Evolutionary conservation across 495 filamentous ascomycete genomes (phyloP), one percentile per base, ranked within the genome.

Genomic region (Neurospora terricola): DNA sequence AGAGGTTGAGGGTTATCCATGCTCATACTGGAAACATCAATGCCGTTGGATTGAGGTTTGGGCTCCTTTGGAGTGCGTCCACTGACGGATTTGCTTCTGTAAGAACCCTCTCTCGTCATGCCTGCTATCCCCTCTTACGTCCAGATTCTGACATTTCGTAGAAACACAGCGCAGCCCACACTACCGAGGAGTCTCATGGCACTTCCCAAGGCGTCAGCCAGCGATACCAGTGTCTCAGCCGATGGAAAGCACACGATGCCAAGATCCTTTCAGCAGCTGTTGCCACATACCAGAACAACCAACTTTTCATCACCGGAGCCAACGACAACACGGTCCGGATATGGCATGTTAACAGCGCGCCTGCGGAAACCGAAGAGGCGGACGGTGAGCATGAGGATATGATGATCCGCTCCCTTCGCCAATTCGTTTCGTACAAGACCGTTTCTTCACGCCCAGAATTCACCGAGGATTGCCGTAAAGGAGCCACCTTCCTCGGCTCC

Each of bases 261-360:
- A 90, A 93, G 39, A 91, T 97, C 72, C 86, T 98, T 30, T 92
- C 96, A n/a, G 97, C 96, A 1, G 91, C 91, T 5, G 86, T 91
- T 21, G 90, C 91, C 0, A 87, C 82, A 2, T 86, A 89, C 73
- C 86, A 91, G 11, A 88, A 88, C 23, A 88, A 91, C 69, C 87
- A 90, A 38, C 87, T 96, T 3, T 97, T 92, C 78, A 92, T 97
- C 69, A 97, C 96, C 1, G 96, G 96, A n/a, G 94, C 93, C 43
- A 98, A 96, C 75, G 96, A 99, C 78, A 91, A 93, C 78, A 91
- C 88, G 2, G 88, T 98, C 70, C 90, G 92, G 2, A 88, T 98
- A 37, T 98, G 96, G 96, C 90, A 95, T 78, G 84, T 97, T 79
- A 79, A 92, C 86, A 78, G 90, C 86, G 79, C 77, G 69, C 80